Evolutionary conservation across 2,329 filamentous ascomycete genomes (phyloP), one percentile per base, ranked within the genome.

Genomic region (Colletotrichum acutatum): DNA sequence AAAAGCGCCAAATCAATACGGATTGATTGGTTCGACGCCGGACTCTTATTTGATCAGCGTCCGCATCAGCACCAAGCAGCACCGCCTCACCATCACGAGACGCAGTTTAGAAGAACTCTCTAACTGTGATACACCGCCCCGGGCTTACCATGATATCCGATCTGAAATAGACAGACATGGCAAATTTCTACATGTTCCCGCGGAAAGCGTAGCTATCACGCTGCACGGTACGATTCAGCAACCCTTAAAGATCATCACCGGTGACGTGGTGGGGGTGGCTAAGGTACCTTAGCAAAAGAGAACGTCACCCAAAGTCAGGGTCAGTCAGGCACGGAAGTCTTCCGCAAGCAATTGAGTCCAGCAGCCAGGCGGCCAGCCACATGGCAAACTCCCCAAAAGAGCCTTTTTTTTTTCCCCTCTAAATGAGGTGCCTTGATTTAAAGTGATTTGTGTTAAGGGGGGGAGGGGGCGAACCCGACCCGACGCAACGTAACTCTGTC

Each of bases 231-330:
- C 61, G 46, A 28, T 37, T 53, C 49, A 64, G 32, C 30, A 11
- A 42, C 46, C 22, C 4, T 19, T 9, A 42, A 19, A 37, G 66
- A 72, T 72, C 70, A 60, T 14, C 70, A 19, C 49, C 34, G 34
- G 61, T 72, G 70, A 72, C 66, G 66, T 72, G 32, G 66, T 42
- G 24, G 65, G 30, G 37, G 32, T 34, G 11, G 32, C 32, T 34
- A n/a, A n/a, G n/a, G n/a, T n/a, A 34, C 32, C 32, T 5, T 8
- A 7, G 22, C n/a, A 22, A 24, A 24, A 11, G 30, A 16, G 22
- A 32, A 57, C 54, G 24, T 53, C 62, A 34, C 32, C 7, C 26
- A 59, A 59, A 16, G 19, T 37, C 58, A 37, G 37, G 37, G 32
- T 5, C 32, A 42, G 14, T 42, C 37, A 16, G 37, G 37, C 37